These are phyloP conservation scores for Linum usitatissimum DNA, from an alignment of 345 rosid species.

Conservation along the genomic window DNA sequence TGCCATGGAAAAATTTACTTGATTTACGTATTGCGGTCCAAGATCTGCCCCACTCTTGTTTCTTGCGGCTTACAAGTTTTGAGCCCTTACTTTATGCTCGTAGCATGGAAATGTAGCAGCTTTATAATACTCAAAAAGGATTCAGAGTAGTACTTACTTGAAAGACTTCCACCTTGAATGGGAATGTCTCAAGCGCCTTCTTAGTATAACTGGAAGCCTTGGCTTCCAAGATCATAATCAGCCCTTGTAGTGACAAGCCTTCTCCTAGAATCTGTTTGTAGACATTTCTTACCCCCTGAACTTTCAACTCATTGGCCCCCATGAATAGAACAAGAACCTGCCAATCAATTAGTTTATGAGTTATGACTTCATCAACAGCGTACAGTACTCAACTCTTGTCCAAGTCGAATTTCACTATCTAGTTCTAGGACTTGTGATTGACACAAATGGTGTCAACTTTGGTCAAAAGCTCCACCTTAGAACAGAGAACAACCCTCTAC, in stretches of 20 bases:
- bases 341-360: not conserved
- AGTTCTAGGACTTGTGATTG: no score
- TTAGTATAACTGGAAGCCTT: constrained; percentile 21
- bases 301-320: constrained; percentile 22
- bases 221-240: constrained; percentile 25
- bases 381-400: no score
- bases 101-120: not conserved
- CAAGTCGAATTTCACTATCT: no score
- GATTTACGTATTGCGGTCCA: no score
- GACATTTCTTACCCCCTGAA: constrained; percentile 7
- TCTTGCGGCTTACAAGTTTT: no score
- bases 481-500: no score
- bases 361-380: no score
- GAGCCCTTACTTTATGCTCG: not conserved
- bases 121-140: not conserved
- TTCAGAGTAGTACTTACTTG: constrained; percentile 12
- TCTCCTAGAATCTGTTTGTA: constrained; percentile 7
- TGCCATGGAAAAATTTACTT: no score
- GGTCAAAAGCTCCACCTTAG: no score
- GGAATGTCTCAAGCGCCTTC: constrained; percentile 15
- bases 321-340: constrained; percentile 29
- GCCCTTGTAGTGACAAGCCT: constrained; percentile 13
- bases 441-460: no score
- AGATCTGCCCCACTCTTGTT: no score
- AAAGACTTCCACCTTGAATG: constrained; percentile 26